These are phyloP conservation scores for Lactifluus hygrophoroides DNA, from an alignment of 768 basidiomycete species.

Conservation along the genomic window DNA sequence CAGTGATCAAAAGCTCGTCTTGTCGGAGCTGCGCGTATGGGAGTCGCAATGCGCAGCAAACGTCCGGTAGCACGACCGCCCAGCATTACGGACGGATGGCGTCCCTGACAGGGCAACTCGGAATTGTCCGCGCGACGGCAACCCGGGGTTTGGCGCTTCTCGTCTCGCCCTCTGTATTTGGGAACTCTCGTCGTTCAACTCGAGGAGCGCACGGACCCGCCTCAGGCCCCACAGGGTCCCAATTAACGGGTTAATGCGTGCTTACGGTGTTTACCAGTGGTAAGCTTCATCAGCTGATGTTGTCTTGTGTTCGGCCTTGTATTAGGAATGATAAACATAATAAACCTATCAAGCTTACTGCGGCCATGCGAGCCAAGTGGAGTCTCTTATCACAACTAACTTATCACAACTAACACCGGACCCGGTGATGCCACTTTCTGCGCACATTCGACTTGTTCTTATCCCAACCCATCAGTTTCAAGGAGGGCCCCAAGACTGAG, in stretches of 20 bases:
- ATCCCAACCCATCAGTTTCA: neutral
- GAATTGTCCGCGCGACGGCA: neutral
- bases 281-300: constrained; percentile 9
- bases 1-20: neutral
- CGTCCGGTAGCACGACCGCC: neutral
- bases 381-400: neutral
- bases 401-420: neutral
- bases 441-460: neutral
- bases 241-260: neutral
- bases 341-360: neutral
- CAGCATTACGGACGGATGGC: neutral
- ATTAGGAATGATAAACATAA: neutral
- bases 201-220: neutral
- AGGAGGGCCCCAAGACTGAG: neutral
- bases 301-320: neutral
- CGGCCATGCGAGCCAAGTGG: constrained; percentile 4
- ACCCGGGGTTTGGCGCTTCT: neutral
- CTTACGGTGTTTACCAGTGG: neutral
- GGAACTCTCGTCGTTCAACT: constrained; percentile 5
- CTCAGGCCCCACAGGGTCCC: constrained; percentile 12
- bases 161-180: constrained; percentile 1
- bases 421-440: neutral
- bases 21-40: neutral
- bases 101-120: neutral
- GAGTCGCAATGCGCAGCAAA: constrained; percentile 1